These are phyloP conservation scores for Zymoseptoria tritici DNA, from an alignment of 2,329 filamentous ascomycete species.

Conservation along the genomic window DNA sequence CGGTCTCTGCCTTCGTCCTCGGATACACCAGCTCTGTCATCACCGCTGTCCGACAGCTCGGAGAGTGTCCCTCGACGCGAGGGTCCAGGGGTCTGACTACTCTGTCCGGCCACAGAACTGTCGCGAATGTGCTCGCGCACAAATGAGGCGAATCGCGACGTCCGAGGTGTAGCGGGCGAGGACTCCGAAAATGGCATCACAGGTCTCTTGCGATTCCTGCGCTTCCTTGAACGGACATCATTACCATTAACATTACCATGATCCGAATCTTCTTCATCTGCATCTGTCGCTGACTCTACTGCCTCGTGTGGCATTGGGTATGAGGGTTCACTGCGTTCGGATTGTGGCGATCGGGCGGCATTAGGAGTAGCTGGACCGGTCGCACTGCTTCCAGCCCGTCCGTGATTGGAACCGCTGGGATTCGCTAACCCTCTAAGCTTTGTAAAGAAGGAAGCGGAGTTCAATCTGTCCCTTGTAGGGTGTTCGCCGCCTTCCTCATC, in stretches of 20 bases:
- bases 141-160: conserved; percentile 44
- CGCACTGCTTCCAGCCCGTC: conserved; percentile 5
- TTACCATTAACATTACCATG: conserved; percentile 38
- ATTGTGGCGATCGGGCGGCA: conserved; percentile 24
- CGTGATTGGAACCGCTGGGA: conserved; percentile 8
- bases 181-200: conserved; percentile 52
- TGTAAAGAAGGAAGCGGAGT: conserved; percentile 23
- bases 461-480: conserved; percentile 13
- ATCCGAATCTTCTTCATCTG: conserved; percentile 61
- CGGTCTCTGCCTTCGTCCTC: conserved; percentile 46
- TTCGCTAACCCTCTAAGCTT: conserved; percentile 25
- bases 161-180: conserved; percentile 59
- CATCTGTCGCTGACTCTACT: conserved; percentile 64
- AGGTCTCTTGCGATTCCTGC: conserved; percentile 55
- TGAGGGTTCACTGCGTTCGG: conserved; percentile 26
- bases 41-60: conserved; percentile 27
- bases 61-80: conserved; percentile 45
- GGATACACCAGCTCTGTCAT: conserved; percentile 42
- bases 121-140: conserved; percentile 38
- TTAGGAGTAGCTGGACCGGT: conserved; percentile 19
- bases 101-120: conserved; percentile 41
- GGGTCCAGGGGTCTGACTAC: conserved; percentile 52
- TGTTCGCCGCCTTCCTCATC: conserved; percentile 15
- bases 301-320: conserved; percentile 22
- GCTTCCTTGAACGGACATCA: conserved; percentile 53